Evolutionary conservation across 495 filamentous ascomycete species (phyloP), one percentile per base, ranked within the genome.

Genomic region (Penicillium herquei): DNA sequence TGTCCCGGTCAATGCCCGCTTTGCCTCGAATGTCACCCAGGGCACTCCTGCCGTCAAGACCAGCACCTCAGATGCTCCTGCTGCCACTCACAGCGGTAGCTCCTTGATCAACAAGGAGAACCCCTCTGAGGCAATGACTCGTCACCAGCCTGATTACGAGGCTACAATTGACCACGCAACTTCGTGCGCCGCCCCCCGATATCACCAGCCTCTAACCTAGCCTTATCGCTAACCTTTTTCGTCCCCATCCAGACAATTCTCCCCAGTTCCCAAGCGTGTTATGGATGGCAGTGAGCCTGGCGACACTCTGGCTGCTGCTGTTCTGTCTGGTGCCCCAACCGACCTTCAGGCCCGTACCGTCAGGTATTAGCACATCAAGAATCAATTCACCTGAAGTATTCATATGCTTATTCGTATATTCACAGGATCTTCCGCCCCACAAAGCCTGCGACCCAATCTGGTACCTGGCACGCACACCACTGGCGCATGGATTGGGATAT

Each of bases 401-500:
- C 50, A 32, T 16, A 51, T 33, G 48, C 56, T 68, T 49, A 73
- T 18, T 60, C 68, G 52, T 62, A 55, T 37, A 39, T 41, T n/a
- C 8, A 50, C 61, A 96, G 92, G 47, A 98, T 98, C 72, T 97
- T 86, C 78, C 83, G 86, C 61, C 90, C 90, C 14, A 68, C 90
- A 49, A 99, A 99, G 71, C 81, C 95, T 31, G 92, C 94, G 39
- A 96, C 93, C 9, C 94, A 99, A 69, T 97, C 92, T 31, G 93
- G 93, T 64, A 83, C 81, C 56, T 91, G 87, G 85, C 86, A 89
- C 59, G 72, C 79, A 51, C 84, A 88, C 62, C 84, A 90, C 59
- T 99, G 94, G 94, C 88, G 89, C 39, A 96, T 99, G 92, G 94
- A 99, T 70, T 99, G 94, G 94, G 94, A 99, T 73, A 81, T 93